Conservation (phyloP, 768 basidiomycete species). For the Boletus edulis region DNA sequence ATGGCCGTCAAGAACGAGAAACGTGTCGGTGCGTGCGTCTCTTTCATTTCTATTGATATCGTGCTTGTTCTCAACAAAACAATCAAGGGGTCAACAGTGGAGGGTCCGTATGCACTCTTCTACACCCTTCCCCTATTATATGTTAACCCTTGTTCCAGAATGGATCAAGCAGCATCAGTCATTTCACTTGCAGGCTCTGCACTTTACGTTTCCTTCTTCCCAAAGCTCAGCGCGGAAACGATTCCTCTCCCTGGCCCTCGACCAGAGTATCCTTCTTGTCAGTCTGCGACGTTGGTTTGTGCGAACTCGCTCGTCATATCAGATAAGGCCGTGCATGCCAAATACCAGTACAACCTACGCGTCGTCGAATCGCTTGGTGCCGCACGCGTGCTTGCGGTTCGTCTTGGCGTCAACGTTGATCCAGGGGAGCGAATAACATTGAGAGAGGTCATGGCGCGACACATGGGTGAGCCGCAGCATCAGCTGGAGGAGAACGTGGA, state of each 20-base stretch:
- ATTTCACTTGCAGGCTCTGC: constrained; percentile 70
- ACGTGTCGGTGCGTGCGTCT: constrained; percentile 55
- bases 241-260: constrained; percentile 54
- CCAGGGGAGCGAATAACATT: constrained; percentile 52
- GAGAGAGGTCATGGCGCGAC: constrained; percentile 62
- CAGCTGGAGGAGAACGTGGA: constrained; percentile 41
- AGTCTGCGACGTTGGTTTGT: constrained; percentile 24
- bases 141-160: constrained; percentile 39
- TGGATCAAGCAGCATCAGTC: constrained; percentile 91
- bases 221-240: constrained; percentile 61
- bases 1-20: constrained; percentile 85
- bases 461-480: constrained; percentile 43
- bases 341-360: constrained; percentile 81
- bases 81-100: constrained; percentile 67
- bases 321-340: constrained; percentile 76
- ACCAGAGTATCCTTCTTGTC: constrained; percentile 24
- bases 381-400: constrained; percentile 67
- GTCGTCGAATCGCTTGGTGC: constrained; percentile 89
- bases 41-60: background rate
- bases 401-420: constrained; percentile 46
- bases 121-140: background rate
- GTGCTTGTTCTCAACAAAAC: background rate
- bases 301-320: constrained; percentile 68
- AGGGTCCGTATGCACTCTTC: constrained; percentile 47
- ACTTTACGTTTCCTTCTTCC: constrained; percentile 81